Percentiles rank a stretch among this genome's conserved stretches.
Conservation (phyloP, 352 stramenopile species). For the Pythium dissotocum region DNA sequence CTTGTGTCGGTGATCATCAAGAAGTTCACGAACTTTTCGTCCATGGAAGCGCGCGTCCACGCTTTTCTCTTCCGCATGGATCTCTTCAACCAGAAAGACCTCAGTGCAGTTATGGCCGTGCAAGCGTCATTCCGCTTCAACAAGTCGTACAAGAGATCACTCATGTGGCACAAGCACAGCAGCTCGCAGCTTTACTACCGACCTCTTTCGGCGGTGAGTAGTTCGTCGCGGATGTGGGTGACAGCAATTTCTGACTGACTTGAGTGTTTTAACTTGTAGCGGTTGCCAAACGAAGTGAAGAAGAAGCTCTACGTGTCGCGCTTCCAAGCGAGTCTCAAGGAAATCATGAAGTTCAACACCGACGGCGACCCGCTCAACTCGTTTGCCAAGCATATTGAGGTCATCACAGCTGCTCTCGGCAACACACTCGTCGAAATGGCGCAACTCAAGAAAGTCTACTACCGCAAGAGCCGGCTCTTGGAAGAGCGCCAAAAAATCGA, state of each 20-base stretch:
- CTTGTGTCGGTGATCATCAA: slow-evolving; percentile 65
- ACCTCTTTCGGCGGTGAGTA: slow-evolving; percentile 54
- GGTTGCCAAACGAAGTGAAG: slow-evolving; percentile 72
- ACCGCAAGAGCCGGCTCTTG: slow-evolving; percentile 30
- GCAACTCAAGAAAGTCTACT: slow-evolving; percentile 55
- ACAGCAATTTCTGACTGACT: background rate
- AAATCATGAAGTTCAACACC: slow-evolving; percentile 81
- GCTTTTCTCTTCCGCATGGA: slow-evolving; percentile 68
- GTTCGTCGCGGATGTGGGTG: background rate
- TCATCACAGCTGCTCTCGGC: slow-evolving; percentile 64
- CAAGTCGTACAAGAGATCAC: slow-evolving; percentile 62
- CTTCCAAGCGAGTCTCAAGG: slow-evolving; percentile 66
- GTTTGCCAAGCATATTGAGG: slow-evolving; percentile 71
- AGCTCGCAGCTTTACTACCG: slow-evolving; percentile 53
- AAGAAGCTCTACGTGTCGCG: slow-evolving; percentile 69
- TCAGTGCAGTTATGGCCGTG: slow-evolving; percentile 65
- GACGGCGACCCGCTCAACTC: slow-evolving; percentile 66
- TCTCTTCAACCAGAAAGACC: slow-evolving; percentile 58
- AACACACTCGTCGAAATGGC: slow-evolving; percentile 59
- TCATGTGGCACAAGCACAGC: slow-evolving; percentile 67
- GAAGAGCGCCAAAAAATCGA: slow-evolving; percentile 22
- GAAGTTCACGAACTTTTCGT: slow-evolving; percentile 54
- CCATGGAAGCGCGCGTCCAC: slow-evolving; percentile 63
- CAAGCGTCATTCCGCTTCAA: slow-evolving; percentile 68
- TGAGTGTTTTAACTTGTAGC: slow-evolving; percentile 23